These are phyloP conservation scores for Liquidambar formosana DNA, from an alignment of 164 flowering plant genomes.

Conservation along the genomic window DNA sequence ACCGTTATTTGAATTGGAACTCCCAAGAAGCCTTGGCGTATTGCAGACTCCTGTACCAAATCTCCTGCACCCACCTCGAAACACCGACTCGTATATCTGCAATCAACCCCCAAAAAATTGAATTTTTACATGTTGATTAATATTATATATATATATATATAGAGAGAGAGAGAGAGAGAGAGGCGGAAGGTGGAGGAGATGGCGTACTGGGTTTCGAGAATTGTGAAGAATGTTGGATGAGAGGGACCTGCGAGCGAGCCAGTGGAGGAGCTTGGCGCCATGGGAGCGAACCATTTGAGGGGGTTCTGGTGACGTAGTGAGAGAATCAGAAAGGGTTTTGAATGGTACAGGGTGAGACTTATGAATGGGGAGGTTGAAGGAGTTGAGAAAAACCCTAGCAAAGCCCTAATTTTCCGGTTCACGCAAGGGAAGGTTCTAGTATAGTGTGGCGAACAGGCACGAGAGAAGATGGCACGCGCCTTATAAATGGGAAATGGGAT, in stretches of 20 bases:
- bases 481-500: too few species aligned
- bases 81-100: slow-evolving; percentile 32
- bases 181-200: neutral
- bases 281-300: slow-evolving; percentile 52
- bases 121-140: neutral
- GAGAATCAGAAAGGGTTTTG: neutral
- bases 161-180: neutral
- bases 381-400: neutral
- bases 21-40: slow-evolving; percentile 15
- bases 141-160: too few species aligned
- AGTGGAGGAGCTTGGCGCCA: slow-evolving; percentile 43
- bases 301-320: neutral
- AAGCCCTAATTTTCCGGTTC: too few species aligned
- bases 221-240: slow-evolving; percentile 14
- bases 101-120: slow-evolving; percentile 3
- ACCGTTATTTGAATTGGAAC: slow-evolving; percentile 14
- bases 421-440: slow-evolving; percentile 13
- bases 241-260: slow-evolving; percentile 36
- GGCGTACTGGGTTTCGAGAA: slow-evolving; percentile 24
- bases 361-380: neutral
- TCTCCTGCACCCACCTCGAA: slow-evolving; percentile 23
- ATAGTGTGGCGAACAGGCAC: too few species aligned
- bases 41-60: slow-evolving; percentile 36
- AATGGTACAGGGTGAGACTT: neutral
- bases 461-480: too few species aligned